Evolutionary conservation across 2,329 filamentous ascomycete species (phyloP).

Genomic region (Hawksworthiomyces lignivorus): DNA sequence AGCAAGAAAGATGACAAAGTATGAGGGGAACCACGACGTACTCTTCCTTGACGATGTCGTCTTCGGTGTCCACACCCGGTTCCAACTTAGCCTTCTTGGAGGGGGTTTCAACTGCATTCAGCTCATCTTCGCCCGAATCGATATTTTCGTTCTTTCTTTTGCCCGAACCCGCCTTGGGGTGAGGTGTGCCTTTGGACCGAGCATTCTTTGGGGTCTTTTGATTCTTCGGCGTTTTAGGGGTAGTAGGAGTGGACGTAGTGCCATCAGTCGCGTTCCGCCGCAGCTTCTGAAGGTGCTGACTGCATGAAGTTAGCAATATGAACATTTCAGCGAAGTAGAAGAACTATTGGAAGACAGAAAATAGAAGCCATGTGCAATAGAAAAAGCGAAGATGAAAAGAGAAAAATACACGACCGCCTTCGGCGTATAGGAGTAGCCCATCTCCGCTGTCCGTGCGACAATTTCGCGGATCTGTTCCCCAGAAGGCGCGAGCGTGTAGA

Average conservation of each 20-base stretch:
- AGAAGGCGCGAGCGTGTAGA: conserved; percentile 17
- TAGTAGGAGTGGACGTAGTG: conserved; percentile 1
- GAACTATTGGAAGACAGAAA: neutral
- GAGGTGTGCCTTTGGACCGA: conserved; percentile 11
- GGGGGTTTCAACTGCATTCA: neutral
- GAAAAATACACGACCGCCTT: conserved; percentile 22
- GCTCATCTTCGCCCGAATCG: conserved; percentile 8
- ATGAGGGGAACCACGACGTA: neutral
- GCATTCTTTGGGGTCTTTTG: conserved; percentile 5
- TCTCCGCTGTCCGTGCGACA: conserved; percentile 15
- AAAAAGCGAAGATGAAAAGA: neutral
- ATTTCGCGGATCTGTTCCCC: conserved; percentile 19
- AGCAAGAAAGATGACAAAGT: neutral
- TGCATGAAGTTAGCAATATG: conserved; percentile 11
- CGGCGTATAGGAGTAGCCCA: conserved; percentile 20
- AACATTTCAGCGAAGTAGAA: neutral
- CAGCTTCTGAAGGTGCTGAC: conserved; percentile 29
- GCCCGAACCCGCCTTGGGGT: no score
- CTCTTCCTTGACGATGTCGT: conserved; percentile 10
- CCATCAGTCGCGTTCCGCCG: conserved; percentile 20
- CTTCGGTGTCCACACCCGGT: neutral
- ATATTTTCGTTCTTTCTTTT: conserved; percentile 12
- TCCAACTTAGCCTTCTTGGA: conserved; percentile 14
- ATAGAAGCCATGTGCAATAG: neutral
- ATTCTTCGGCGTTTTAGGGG: conserved; percentile 14